phyloP scores from a whole-genome alignment of 2,329 filamentous ascomycete species.

The Hypoxylon sp. region DNA sequence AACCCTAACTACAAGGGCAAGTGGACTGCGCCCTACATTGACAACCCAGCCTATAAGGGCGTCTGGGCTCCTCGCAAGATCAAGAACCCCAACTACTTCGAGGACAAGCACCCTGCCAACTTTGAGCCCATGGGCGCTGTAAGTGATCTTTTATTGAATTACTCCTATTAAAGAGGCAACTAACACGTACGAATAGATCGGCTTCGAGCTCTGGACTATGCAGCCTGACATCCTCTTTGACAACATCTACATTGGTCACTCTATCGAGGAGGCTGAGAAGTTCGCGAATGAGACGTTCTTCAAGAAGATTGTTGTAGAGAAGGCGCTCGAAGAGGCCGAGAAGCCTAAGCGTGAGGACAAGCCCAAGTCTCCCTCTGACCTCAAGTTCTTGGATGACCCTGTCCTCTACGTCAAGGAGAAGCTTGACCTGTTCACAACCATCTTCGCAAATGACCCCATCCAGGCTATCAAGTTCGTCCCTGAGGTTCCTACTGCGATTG shows the following conservation, averaged over 20 bases:
- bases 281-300: slow-evolving; percentile 91
- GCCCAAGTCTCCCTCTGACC: slow-evolving; percentile 79
- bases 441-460: slow-evolving; percentile 85
- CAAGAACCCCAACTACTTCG: slow-evolving; percentile 93
- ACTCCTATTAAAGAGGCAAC: slow-evolving; percentile 23
- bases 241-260: slow-evolving; percentile 99
- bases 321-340: slow-evolving; percentile 81
- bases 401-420: slow-evolving; percentile 92
- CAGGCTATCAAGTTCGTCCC: slow-evolving; percentile 91
- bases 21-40: slow-evolving; percentile 92
- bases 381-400: slow-evolving; percentile 93
- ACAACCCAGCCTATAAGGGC: slow-evolving; percentile 99
- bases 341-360: slow-evolving; percentile 81
- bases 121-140: slow-evolving; percentile 98
- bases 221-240: slow-evolving; percentile 98
- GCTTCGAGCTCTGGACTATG: slow-evolving; percentile 99
- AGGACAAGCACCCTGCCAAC: slow-evolving; percentile 97
- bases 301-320: slow-evolving; percentile 87
- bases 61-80: slow-evolving; percentile 96
- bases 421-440: slow-evolving; percentile 88
- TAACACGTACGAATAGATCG: slow-evolving; percentile 73
- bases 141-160: slow-evolving; percentile 62
- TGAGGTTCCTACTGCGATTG: slow-evolving; percentile 87
- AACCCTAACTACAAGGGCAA: slow-evolving; percentile 99
- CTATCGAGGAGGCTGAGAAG: slow-evolving; percentile 89